Conservation (phyloP, 768 basidiomycete species). For the Phaeotremella skinneri region DNA sequence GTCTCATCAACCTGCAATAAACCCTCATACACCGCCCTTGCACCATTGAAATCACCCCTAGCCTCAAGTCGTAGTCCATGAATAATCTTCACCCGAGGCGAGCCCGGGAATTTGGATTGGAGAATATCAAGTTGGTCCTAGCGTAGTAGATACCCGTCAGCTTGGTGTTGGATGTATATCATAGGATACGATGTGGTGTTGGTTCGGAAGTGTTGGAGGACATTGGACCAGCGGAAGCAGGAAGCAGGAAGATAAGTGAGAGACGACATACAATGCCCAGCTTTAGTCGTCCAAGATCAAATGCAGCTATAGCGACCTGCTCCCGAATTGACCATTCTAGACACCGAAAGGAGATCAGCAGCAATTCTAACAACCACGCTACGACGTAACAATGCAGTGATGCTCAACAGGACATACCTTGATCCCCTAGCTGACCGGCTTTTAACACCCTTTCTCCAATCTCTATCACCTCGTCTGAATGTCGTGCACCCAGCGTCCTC, state of each 20-base stretch:
- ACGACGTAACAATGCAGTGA: too few relatives aligned
- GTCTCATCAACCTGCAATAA: conserved; percentile 45
- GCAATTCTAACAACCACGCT: too few relatives aligned
- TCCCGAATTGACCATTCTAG: conserved; percentile 51
- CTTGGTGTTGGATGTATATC: too few relatives aligned
- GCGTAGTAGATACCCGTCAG: neutral
- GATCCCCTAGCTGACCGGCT: conserved; percentile 25
- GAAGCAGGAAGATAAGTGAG: neutral
- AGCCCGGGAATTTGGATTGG: conserved; percentile 36
- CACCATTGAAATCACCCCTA: conserved; percentile 27
- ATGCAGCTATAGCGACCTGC: conserved; percentile 49
- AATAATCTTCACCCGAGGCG: conserved; percentile 47
- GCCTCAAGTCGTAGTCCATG: conserved; percentile 47
- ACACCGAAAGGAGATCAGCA: conserved; percentile 6
- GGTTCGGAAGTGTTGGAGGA: too few relatives aligned
- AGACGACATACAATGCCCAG: conserved; percentile 34
- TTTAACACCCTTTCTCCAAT: conserved; percentile 32
- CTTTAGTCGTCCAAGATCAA: conserved; percentile 41
- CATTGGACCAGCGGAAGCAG: neutral
- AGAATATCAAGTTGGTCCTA: conserved; percentile 46
- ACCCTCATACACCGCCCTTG: conserved; percentile 37
- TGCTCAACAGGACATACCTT: conserved; percentile 30
- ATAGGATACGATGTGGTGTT: too few relatives aligned
- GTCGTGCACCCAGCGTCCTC: conserved; percentile 42
- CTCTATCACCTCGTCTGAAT: conserved; percentile 45